Evolutionary conservation across 805 yeast genomes (phyloP).

Genomic region (Wickerhamiella vanderwaltii): DNA sequence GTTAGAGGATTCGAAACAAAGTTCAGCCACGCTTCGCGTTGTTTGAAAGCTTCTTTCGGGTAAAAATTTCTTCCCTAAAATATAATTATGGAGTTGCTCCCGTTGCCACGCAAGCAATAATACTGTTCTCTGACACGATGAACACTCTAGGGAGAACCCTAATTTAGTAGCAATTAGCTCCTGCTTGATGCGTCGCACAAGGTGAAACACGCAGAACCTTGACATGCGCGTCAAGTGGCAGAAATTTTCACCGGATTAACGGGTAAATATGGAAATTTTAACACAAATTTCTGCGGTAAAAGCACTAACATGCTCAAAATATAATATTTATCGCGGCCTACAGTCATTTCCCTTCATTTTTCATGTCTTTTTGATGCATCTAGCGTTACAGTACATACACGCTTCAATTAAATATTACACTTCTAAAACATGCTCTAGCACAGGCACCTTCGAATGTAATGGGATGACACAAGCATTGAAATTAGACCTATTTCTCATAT

Average conservation of each 20-base stretch:
- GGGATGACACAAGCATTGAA: conserved; percentile 9
- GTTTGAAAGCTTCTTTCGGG: too few relatives aligned
- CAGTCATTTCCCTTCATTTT: neutral
- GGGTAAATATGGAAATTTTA: too few relatives aligned
- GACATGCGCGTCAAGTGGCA: neutral
- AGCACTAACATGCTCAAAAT: too few relatives aligned
- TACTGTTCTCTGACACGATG: too few relatives aligned
- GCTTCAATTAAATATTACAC: conserved; percentile 1
- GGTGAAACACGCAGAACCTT: conserved; percentile 2
- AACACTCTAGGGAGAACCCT: too few relatives aligned
- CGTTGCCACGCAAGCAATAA: too few relatives aligned
- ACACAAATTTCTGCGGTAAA: too few relatives aligned
- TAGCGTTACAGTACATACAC: neutral
- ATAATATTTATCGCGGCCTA: too few relatives aligned
- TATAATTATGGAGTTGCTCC: too few relatives aligned
- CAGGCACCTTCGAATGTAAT: conserved; percentile 10
- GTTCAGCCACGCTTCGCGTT: neutral
- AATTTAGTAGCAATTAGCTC: too few relatives aligned
- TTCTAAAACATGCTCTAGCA: conserved; percentile 10
- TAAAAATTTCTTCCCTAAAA: too few relatives aligned
- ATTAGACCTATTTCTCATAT: conserved; percentile 4
- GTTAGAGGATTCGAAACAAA: conserved; percentile 6
- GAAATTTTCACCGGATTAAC: too few relatives aligned
- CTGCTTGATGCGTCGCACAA: neutral
- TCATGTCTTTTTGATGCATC: neutral